These are phyloP conservation scores for Leccinum fibrillosum DNA, from an alignment of 768 basidiomycete species.

Conservation along the genomic window DNA sequence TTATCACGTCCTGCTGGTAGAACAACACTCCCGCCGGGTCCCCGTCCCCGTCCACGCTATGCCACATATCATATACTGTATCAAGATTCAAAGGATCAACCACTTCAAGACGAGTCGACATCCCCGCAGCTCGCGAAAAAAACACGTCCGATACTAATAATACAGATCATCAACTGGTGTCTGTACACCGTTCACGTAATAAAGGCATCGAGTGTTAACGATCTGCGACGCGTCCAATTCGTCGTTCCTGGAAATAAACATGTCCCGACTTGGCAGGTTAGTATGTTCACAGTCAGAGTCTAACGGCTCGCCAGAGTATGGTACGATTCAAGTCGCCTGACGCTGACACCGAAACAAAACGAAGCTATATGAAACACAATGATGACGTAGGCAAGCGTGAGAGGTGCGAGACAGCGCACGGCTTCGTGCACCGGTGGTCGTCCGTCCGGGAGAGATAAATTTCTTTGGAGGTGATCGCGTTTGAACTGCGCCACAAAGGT, in stretches of 20 bases:
- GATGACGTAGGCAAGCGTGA: slow-evolving; percentile 8
- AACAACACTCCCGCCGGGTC: background rate
- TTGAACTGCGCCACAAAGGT: background rate
- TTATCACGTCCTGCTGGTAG: background rate
- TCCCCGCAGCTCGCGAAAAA: slow-evolving; percentile 1
- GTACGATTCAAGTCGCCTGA: background rate
- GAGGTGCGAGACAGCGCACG: slow-evolving; percentile 15
- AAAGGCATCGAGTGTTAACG: background rate
- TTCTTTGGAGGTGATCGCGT: slow-evolving; percentile 2
- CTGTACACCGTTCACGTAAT: background rate
- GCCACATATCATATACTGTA: slow-evolving; percentile 11
- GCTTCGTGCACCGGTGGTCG: slow-evolving; percentile 9
- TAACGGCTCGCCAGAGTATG: background rate
- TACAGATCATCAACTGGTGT: background rate
- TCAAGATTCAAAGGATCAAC: background rate
- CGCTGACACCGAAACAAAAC: background rate
- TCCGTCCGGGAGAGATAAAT: slow-evolving; percentile 15
- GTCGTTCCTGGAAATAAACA: background rate
- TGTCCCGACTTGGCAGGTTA: background rate
- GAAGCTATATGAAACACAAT: slow-evolving; percentile 4
- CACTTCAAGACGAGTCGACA: slow-evolving; percentile 1
- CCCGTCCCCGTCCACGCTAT: background rate
- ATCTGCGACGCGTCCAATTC: background rate
- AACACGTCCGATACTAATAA: background rate
- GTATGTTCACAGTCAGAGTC: background rate